Evolutionary conservation across 2,329 filamentous ascomycete species (phyloP), one percentile per base, ranked within the genome.

Genomic region (Colletotrichum tropicale): DNA sequence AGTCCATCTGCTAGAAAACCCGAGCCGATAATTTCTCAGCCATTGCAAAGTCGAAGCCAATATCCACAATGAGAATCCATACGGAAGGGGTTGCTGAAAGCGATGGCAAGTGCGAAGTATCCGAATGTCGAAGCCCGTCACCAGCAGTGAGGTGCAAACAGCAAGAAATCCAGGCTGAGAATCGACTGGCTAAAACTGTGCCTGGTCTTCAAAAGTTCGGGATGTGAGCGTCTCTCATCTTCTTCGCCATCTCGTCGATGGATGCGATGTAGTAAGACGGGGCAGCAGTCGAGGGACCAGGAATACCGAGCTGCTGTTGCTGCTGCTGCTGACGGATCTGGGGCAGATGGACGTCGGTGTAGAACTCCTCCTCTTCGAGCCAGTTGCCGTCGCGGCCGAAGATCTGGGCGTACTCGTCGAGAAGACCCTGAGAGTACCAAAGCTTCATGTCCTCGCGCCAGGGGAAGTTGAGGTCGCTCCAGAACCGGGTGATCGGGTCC

Each of bases 361-460:
- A 52, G 18, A 48, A 34, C 12, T 67, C 34, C 10, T 68, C 26
- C 28, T 67, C 43, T 2, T 73, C 70, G 8, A 72, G n/a, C 67
- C 71, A 75, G 16, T 68, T 32, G 52, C 76, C 26, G 8, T 69
- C 30, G 3, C 56, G 28, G 8, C 69, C 68, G 55, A 71, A 68
- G 10, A 74, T 56, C 10, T 65, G 43, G 32, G 56, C 55, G 6
- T 73, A 76, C 21, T 69, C 65, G 15, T 71, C 58, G 30, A 76
- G 58, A 21, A 71, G 48, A 16, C 75, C 76, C n/a, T 68, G 68
- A 16, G 67, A 26, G 60, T 68, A 58, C 60, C 71, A 75, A 8
- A 18, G 43, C 34, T 71, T 64, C 65, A 75, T 61, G 26, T 70
- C 68, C 30, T 74, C 75, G 13, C 71, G 71, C 76, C 75, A 77